phyloP scores from a whole-genome alignment of 495 filamentous ascomycete species.

The Lasiosphaeria hispida region DNA sequence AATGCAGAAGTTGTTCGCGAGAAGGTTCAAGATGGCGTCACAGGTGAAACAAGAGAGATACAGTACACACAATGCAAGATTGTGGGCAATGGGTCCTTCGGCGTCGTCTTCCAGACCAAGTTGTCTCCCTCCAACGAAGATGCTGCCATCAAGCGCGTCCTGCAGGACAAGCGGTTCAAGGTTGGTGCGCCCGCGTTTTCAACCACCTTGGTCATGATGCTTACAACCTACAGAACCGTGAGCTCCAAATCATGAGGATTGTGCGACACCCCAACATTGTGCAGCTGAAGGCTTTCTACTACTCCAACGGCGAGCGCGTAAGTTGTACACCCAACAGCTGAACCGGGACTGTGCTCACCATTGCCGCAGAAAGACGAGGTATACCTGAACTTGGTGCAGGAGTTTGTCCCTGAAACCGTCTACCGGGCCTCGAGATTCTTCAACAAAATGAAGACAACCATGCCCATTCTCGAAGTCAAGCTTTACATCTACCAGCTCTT shows the following conservation, averaged over 20 bases:
- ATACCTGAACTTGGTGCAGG: constrained; percentile 95
- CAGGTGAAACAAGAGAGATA: constrained; percentile 92
- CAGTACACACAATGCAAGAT: constrained; percentile 99
- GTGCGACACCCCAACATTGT: constrained; percentile 98
- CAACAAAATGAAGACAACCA: constrained; percentile 99
- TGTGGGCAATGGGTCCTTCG: constrained; percentile 98
- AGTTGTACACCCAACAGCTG: constrained; percentile 28
- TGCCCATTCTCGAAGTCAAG: constrained; percentile 98
- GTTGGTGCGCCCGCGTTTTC: constrained; percentile 41
- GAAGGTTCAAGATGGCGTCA: constrained; percentile 97
- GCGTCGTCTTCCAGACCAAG: constrained; percentile 98
- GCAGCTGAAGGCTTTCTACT: constrained; percentile 98
- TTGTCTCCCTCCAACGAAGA: constrained; percentile 95
- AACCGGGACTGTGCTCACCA: constrained; percentile 19
- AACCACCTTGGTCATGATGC: constrained; percentile 10
- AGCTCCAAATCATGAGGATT: constrained; percentile 99
- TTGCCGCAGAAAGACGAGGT: constrained; percentile 89
- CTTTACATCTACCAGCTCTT: constrained; percentile 99
- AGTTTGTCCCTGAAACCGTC: constrained; percentile 97
- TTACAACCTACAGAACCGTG: constrained; percentile 75
- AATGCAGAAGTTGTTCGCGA: constrained; percentile 89
- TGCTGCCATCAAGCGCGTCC: constrained; percentile 95
- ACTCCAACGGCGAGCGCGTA: constrained; percentile 97
- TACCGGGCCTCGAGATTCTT: constrained; percentile 98
- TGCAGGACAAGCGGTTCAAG: constrained; percentile 99